Evolutionary conservation across 305 asterid genomes (phyloP).

Genomic region (Ilex paraguariensis): DNA sequence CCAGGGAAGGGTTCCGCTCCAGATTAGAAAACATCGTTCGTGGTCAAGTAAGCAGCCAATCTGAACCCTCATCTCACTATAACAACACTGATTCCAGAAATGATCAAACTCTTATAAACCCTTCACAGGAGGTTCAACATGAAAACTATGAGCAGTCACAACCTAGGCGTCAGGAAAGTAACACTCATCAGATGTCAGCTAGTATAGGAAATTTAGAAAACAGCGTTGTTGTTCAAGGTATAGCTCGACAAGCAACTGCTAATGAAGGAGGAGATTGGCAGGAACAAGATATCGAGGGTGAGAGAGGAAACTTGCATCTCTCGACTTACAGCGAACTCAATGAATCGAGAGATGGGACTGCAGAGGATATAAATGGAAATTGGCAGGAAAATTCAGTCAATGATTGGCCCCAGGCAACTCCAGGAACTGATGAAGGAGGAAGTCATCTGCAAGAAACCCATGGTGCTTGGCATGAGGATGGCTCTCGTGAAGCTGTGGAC

Average conservation of each 20-base stretch:
- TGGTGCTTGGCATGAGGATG: slow-evolving; percentile 56
- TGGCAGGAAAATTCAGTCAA: slow-evolving; percentile 46
- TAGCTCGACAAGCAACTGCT: slow-evolving; percentile 28
- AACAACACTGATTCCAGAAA: slow-evolving; percentile 37
- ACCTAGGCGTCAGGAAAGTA: slow-evolving; percentile 31
- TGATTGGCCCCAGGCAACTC: slow-evolving; percentile 48
- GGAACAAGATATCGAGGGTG: slow-evolving; percentile 43
- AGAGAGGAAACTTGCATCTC: slow-evolving; percentile 32
- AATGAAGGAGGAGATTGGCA: slow-evolving; percentile 41
- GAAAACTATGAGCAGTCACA: slow-evolving; percentile 37
- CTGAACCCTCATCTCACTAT: slow-evolving; percentile 38
- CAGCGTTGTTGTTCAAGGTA: slow-evolving; percentile 33
- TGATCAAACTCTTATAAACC: slow-evolving; percentile 39
- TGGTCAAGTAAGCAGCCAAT: slow-evolving; percentile 66
- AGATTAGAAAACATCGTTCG: slow-evolving; percentile 61
- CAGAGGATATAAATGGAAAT: slow-evolving; percentile 36
- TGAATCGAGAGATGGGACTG: slow-evolving; percentile 35
- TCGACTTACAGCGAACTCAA: slow-evolving; percentile 31
- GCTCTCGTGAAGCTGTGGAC: slow-evolving; percentile 61
- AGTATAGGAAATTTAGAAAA: slow-evolving; percentile 30
- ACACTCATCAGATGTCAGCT: slow-evolving; percentile 33
- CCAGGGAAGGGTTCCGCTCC: slow-evolving; percentile 82
- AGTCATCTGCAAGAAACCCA: slow-evolving; percentile 38
- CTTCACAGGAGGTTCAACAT: slow-evolving; percentile 44
- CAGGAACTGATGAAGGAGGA: slow-evolving; percentile 39